These are phyloP conservation scores for Mycosarcoma maydis DNA, from an alignment of 1,284 basidiomycete species.

Conservation along the genomic window DNA sequence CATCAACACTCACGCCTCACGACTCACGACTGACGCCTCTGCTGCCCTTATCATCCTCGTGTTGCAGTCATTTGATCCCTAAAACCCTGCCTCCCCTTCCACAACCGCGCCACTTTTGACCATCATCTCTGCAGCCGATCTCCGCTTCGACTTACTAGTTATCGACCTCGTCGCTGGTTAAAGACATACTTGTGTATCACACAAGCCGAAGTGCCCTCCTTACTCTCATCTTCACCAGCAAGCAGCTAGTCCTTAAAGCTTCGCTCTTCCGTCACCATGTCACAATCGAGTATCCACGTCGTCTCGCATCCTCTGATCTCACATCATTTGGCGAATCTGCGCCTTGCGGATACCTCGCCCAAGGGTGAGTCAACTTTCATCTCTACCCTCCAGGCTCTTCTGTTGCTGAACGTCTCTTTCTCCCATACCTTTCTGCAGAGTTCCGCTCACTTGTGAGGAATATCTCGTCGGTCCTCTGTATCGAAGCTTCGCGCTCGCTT, in stretches of 20 bases:
- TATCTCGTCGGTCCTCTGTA: slow-evolving; percentile 51
- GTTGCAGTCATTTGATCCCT: no score
- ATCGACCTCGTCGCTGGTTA: no score
- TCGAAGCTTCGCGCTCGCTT: slow-evolving; percentile 49
- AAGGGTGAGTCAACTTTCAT: slow-evolving; percentile 27
- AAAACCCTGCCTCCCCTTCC: no score
- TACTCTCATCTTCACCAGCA: no score
- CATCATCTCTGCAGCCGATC: background rate
- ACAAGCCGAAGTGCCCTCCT: no score
- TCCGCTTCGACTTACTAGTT: no score
- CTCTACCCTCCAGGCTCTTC: background rate
- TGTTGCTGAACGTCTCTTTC: background rate
- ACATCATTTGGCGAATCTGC: slow-evolving; percentile 53
- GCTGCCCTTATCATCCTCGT: background rate
- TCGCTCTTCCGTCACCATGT: slow-evolving; percentile 9
- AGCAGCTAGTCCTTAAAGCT: background rate
- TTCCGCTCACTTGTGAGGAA: slow-evolving; percentile 49
- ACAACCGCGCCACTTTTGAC: no score
- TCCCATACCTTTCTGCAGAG: slow-evolving; percentile 13
- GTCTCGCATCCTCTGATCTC: slow-evolving; percentile 56
- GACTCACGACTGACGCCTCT: background rate
- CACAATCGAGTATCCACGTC: slow-evolving; percentile 42
- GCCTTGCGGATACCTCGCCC: slow-evolving; percentile 54
- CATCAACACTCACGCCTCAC: background rate
- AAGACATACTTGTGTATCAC: no score